Conservation (phyloP, 352 stramenopile species). For the Phytopythium mirpurense region DNA sequence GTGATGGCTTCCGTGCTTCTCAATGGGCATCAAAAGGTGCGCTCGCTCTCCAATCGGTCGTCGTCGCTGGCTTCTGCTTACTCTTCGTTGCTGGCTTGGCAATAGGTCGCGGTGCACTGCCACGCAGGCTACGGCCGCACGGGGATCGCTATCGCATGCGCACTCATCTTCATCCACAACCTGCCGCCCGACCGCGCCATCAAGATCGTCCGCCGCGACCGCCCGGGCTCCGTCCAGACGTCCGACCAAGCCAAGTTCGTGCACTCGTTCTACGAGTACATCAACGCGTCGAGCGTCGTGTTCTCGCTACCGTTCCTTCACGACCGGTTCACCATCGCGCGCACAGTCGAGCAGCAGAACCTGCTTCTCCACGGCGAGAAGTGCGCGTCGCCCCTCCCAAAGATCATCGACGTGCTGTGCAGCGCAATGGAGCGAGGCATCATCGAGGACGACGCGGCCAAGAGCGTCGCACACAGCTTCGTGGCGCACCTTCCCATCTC, state of each 20-base stretch:
- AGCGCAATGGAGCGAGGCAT: slow-evolving; percentile 27
- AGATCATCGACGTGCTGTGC: slow-evolving; percentile 60
- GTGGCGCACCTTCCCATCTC: slow-evolving; percentile 24
- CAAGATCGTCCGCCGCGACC: slow-evolving; percentile 64
- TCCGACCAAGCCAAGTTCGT: slow-evolving; percentile 70
- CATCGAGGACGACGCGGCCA: slow-evolving; percentile 3
- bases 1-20: slow-evolving; percentile 76
- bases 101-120: slow-evolving; percentile 82
- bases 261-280: slow-evolving; percentile 66
- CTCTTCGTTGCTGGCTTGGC: neutral
- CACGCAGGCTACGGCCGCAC: slow-evolving; percentile 87
- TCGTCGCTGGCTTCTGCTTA: neutral
- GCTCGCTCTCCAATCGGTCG: no score
- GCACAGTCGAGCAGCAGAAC: slow-evolving; percentile 71
- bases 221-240: slow-evolving; percentile 76
- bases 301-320: slow-evolving; percentile 73
- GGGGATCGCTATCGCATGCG: slow-evolving; percentile 83
- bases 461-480: slow-evolving; percentile 11
- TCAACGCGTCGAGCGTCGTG: slow-evolving; percentile 60
- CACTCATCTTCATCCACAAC: slow-evolving; percentile 80
- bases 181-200: slow-evolving; percentile 63
- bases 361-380: slow-evolving; percentile 45
- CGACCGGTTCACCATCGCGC: slow-evolving; percentile 57
- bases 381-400: slow-evolving; percentile 32
- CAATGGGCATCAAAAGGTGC: slow-evolving; percentile 53